Base-by-base conservation (phyloP, 2,329 filamentous ascomycete species). In the Apiospora pterosperma region DNA sequence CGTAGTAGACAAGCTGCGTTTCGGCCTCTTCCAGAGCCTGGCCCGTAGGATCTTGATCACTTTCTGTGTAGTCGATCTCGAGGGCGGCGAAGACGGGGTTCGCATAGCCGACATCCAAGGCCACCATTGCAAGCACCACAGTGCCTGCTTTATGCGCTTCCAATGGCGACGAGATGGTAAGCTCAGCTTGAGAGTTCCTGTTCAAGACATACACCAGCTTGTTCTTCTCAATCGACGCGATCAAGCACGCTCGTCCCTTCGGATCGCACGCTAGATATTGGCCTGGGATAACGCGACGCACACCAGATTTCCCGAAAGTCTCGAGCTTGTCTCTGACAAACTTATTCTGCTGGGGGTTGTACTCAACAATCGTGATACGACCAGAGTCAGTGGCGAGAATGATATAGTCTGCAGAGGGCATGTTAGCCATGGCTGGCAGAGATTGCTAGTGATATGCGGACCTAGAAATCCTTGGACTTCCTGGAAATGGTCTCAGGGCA, bases 141-240 rank as follows among this genome's bases (percentile, higher is more conserved):
- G 95, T 95, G 66, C 95, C 93, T 14, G 93, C 89, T 77, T 96
- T 97, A 79, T 99, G 95, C 2, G 96, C 96, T 79, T 99, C 96
- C 21, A 99, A 85, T 0, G 96, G 96, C 16, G 96, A 99, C 5
- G 96, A 99, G 61, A 99, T 99, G 44, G 94, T 96, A 72, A 99
- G 88, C 77, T 97, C 92, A 21, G 94, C 94, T 78, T 98, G 93
- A 3, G 93, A 88, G 79, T 97, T 97, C 69, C 96, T 90, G 78
- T 98, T 98, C 70, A 99, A 85, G 73, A 99, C 95, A 79, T 99
- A 99, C 70, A 99, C 96, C 64, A 99, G 90, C 82, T 99, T 99
- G 82, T 98, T 99, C 86, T 99, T 99, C 81, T 99, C 96, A 63
- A 95, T 86, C 5, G 94, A 95, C 11, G 96, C 93, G 67, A 98